These are phyloP conservation scores for Euphorbia pulcherrima DNA, from an alignment of 345 rosid species.

Conservation along the genomic window DNA sequence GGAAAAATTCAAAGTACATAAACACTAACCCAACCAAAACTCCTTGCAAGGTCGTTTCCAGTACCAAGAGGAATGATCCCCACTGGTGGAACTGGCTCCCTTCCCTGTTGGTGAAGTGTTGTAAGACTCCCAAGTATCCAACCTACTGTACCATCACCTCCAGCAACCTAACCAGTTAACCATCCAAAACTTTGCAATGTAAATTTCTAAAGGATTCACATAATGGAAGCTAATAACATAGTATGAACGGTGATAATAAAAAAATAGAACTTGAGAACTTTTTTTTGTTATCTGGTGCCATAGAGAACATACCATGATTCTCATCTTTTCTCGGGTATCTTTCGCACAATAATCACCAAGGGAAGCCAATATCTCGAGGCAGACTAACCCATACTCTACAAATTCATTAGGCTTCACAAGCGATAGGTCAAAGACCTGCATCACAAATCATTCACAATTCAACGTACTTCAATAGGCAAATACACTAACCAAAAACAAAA, in stretches of 20 bases:
- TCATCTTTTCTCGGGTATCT: constrained; percentile 71
- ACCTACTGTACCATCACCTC: constrained; percentile 99
- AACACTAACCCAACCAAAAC: constrained; percentile 88
- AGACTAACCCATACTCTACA: constrained; percentile 71
- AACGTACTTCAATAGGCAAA: too few relatives aligned
- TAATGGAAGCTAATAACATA: background rate
- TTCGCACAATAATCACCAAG: constrained; percentile 72
- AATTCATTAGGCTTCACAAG: constrained; percentile 81
- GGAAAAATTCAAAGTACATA: constrained; percentile 14
- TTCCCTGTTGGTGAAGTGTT: constrained; percentile 48
- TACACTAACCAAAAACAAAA: background rate
- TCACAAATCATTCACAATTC: constrained; percentile 7
- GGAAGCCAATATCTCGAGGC: constrained; percentile 66
- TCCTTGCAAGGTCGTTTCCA: constrained; percentile 88
- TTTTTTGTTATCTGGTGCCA: background rate
- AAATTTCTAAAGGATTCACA: background rate
- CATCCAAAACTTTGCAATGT: constrained; percentile 17
- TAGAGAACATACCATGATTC: constrained; percentile 63
- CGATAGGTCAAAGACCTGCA: constrained; percentile 77
- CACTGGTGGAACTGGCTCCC: constrained; percentile 78
- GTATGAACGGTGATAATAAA: background rate
- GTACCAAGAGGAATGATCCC: constrained; percentile 90
- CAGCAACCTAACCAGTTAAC: constrained; percentile 66
- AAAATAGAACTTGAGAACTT: background rate
- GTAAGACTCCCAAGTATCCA: constrained; percentile 90